phyloP scores from a whole-genome alignment of 163 green algal genomes.

The Smithsoniella earleae region DNA sequence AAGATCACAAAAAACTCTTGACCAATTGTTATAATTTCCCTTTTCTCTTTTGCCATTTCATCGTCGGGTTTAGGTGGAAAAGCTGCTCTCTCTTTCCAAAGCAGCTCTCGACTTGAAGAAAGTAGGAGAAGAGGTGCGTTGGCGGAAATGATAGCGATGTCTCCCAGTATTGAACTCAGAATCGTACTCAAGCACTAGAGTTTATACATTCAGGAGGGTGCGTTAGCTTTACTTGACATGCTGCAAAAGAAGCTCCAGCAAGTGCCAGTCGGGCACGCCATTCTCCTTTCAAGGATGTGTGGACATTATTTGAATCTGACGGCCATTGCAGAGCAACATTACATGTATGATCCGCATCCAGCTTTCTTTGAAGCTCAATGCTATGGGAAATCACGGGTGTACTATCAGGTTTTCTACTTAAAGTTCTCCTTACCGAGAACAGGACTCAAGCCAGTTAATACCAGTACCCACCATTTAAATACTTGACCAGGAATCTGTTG shows the following conservation, averaged over 20 bases:
- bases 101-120: conserved; percentile 19
- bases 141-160: no score
- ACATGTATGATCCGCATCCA: conserved; percentile 46
- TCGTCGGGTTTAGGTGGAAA: neutral
- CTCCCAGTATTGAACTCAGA: no score
- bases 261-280: conserved; percentile 67
- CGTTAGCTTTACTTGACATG: conserved; percentile 48
- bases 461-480: no score
- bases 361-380: no score
- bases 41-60: neutral
- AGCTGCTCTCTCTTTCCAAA: conserved; percentile 9
- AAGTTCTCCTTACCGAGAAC: no score
- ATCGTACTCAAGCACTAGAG: no score
- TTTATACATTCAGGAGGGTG: conserved; percentile 42
- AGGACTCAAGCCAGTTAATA: no score
- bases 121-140: neutral
- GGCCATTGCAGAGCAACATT: conserved; percentile 78
- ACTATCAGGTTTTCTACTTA: no score
- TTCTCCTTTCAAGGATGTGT: conserved; percentile 69
- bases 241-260: conserved; percentile 69
- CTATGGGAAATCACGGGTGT: no score
- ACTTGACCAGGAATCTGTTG: no score
- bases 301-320: conserved; percentile 87
- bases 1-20: neutral
- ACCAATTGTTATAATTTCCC: neutral